Base-by-base conservation (phyloP, 768 basidiomycete genomes). In the Suillus tomentosus region DNA sequence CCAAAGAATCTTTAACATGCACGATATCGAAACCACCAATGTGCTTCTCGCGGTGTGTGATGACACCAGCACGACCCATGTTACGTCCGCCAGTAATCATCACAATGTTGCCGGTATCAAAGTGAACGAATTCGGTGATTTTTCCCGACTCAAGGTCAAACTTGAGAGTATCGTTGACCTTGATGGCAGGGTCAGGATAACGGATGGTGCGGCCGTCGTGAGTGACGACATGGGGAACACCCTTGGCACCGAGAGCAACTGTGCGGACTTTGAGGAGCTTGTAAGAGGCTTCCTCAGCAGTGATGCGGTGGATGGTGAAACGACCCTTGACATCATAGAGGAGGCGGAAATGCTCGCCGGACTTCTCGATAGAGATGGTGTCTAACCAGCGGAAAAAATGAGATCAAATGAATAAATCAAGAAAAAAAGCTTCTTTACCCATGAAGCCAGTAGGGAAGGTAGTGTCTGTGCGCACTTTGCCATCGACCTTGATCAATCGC, bases 191-290 rank as follows among this genome's bases (percentile, higher is more conserved):
- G 79, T 99, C 97, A 70, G 97, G 96, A 83, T 98, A 99, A 68
- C 97, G 96, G 83, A 99, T 99, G 69, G 97, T 99, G 77, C 97
- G 95, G 61, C 97, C 97, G 74, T 99, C 97, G 83, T 99, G 97
- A 70, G 96, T 98, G 80, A 98, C 94, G 70, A 99, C 84, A 84
- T 96, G 89, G 62, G 97, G 97, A 57, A 99, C 95, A 71, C 95
- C 95, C 77, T 93, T 92, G 70, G 87, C 84, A 66, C 97, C 97
- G 69, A 99, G 82, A 67, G 95, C 94, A 48, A 96, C 91, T 71
- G 88, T 90, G 78, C 88, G 87, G 72, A 99, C 97, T 77, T 95
- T 95, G 76, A 93, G 85, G 74, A 99, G 94, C 81, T 98, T 98
- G 88, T 95, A 98, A 72, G 84, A 82, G 57, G 96, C 95, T 80